Base-by-base conservation (phyloP, 345 rosid species). In the Eucalyptus sp. region DNA sequence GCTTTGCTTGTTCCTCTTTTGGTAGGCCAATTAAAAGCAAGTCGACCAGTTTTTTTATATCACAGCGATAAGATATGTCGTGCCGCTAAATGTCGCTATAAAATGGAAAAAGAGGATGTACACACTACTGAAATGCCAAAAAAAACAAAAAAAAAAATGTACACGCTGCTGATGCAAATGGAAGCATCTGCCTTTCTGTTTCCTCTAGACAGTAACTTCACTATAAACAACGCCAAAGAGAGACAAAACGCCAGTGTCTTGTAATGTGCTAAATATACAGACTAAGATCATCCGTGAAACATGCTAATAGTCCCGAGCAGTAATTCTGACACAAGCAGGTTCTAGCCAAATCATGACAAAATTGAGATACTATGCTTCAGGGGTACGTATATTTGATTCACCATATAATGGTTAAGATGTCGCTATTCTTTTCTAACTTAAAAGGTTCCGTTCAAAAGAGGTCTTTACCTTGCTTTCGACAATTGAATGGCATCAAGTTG, bases 401-500 rank as follows among this genome's bases (percentile, higher is more conserved):
- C 44, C 87, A 37, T 50, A 50, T 54, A 37, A 50, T 13, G 87
- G 44, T 22, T 27, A 12, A 86, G 29, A 50, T 62, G 46, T 31
- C 41, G 49, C 49, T 79, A 46, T 11, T 33, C 49, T 51, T 52
- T 80, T 50, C 86, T 22, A 54, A 20, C 80, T 49, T 86, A 76
- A 87, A 90, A 87, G 62, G 68, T 86, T 49, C n/a, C 18, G 25
- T n/a, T n/a, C n/a, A n/a, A 86, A 68, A 91, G 68, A 84, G 20
- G 84, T 27, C 60, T 84, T 84, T 94, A 97, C 92, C 99, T 95
- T 81, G 98, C 95, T 89, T 89, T 91, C 3, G 99, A 97, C 90
- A 97, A 91, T 86, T 96, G 96, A 86, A 96, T 94, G 44, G 99
- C 96, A 93, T 95, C 98, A 87, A 95, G 96, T 88, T 96, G 95